Percentiles rank a stretch among this genome's conserved stretches.
Evolutionary conservation across 257 asterid species (phyloP).

Genomic region (Linaria vulgaris): DNA sequence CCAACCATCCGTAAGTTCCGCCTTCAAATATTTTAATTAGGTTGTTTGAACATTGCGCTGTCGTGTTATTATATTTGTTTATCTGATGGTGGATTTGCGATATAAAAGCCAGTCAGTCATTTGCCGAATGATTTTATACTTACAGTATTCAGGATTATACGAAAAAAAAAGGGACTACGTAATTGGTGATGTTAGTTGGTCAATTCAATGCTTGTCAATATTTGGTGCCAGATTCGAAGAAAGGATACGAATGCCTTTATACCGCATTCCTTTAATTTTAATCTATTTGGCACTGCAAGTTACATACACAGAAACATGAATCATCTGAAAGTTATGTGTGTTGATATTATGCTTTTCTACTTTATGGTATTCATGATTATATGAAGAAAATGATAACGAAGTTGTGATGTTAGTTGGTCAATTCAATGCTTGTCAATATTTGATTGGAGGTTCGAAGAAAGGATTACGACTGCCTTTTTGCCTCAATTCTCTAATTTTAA

Average conservation of each 20-base stretch:
- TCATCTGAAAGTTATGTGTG: too few species aligned
- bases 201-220: background rate
- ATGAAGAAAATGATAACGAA: background rate
- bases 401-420: background rate
- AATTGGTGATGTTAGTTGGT: background rate
- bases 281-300: background rate
- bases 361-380: constrained; percentile 10
- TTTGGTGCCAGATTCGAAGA: background rate
- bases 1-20: constrained; percentile 68
- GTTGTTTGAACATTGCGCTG: background rate
- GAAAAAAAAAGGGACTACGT: background rate
- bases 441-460: background rate
- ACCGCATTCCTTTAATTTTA: background rate
- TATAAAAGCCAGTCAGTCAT: background rate
- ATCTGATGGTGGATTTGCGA: constrained; percentile 2
- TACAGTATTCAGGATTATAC: constrained; percentile 6
- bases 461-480: background rate
- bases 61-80: constrained; percentile 8
- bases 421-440: background rate
- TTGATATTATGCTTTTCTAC: constrained; percentile 13
- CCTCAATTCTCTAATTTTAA: background rate
- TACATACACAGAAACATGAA: background rate
- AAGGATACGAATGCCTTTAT: background rate
- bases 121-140: constrained; percentile 9
- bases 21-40: constrained; percentile 6